Percentiles rank a stretch among this genome's conserved stretches.
Evolutionary conservation across 148 eudicot genomes (phyloP).

Genomic region (Silene conica): DNA sequence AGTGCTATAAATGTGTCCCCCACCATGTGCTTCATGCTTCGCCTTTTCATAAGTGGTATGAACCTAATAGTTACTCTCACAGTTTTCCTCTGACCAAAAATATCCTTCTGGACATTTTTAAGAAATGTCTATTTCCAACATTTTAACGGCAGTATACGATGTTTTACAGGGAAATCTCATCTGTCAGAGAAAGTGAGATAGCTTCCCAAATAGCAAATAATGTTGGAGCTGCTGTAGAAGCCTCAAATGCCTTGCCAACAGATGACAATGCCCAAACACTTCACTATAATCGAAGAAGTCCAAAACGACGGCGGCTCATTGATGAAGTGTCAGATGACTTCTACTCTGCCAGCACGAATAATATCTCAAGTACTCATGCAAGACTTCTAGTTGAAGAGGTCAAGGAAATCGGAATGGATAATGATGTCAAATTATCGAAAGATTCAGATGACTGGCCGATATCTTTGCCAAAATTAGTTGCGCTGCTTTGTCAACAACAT

Average conservation of each 20-base stretch:
- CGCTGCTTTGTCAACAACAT: constrained; percentile 81
- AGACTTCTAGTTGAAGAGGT: constrained; percentile 37
- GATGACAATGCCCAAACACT: constrained; percentile 40
- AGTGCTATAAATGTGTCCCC: background rate
- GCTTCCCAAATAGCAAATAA: constrained; percentile 69
- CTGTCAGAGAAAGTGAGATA: constrained; percentile 67
- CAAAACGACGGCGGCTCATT: constrained; percentile 70
- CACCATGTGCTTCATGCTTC: background rate
- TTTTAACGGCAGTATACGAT: constrained; percentile 7
- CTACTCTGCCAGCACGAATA: constrained; percentile 25
- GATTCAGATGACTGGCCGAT: constrained; percentile 56
- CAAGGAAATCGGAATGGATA: constrained; percentile 29
- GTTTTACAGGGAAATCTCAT: constrained; percentile 66
- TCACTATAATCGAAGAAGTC: constrained; percentile 72
- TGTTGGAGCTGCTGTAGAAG: constrained; percentile 87
- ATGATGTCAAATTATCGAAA: constrained; percentile 33
- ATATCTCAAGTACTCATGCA: constrained; percentile 34
- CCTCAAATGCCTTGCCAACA: constrained; percentile 59
- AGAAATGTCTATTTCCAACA: background rate
- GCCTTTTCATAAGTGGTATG: background rate
- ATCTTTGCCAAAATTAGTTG: constrained; percentile 76
- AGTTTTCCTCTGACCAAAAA: background rate
- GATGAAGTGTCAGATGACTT: constrained; percentile 43
- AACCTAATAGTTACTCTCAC: background rate
- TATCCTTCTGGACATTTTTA: background rate